Evolutionary conservation across 129 eudicot species (phyloP).

Genomic region (Ambrosia artemisiifolia): DNA sequence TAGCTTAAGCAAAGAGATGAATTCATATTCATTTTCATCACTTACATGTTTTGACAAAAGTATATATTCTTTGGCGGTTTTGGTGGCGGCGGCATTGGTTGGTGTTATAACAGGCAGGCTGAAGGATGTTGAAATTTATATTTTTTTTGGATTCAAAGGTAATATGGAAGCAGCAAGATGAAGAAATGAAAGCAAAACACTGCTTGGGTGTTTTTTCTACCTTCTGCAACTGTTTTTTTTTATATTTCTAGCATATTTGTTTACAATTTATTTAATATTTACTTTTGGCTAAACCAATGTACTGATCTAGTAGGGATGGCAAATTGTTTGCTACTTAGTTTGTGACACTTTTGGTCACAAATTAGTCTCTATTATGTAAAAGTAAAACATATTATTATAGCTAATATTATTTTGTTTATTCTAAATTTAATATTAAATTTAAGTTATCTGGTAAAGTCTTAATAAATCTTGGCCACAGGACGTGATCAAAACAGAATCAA

Average conservation of each 20-base stretch:
- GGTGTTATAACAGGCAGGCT: conserved; percentile 10
- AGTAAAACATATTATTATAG: no score
- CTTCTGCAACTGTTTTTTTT: conserved; percentile 21
- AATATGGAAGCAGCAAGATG: conserved; percentile 25
- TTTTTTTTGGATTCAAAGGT: conserved; percentile 43
- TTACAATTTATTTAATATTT: conserved; percentile 26
- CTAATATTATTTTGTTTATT: no score
- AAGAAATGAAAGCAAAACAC: conserved; percentile 13
- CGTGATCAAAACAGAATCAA: no score
- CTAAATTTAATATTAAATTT: no score
- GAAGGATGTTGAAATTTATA: conserved; percentile 33
- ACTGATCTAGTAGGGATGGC: conserved; percentile 13
- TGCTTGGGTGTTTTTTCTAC: conserved; percentile 28
- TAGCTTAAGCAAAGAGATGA: conserved; percentile 47
- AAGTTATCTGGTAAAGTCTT: no score
- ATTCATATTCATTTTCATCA: conserved; percentile 35
- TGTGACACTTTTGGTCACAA: conserved; percentile 26
- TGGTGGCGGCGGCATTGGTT: no score
- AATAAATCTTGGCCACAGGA: no score
- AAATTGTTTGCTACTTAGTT: conserved; percentile 19
- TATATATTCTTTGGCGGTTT: no score
- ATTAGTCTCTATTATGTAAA: no score
- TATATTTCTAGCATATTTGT: conserved; percentile 25
- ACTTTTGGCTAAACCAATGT: conserved; percentile 18
- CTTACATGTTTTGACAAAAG: conserved; percentile 17